phyloP scores from a whole-genome alignment of 257 asterid species.

The Fraxinus americana region DNA sequence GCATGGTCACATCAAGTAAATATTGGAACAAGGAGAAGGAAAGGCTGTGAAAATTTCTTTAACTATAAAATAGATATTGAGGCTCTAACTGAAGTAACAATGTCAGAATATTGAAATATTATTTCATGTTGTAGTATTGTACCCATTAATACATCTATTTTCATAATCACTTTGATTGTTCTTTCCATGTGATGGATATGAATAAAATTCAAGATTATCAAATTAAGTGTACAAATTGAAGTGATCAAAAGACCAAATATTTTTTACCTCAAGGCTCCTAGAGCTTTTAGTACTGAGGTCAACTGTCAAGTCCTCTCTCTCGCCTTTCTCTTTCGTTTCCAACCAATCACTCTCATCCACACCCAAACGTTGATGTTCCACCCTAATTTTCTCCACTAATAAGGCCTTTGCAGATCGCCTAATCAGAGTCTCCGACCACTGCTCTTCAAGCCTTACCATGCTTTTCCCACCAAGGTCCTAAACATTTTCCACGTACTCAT shows the following conservation, averaged over 20 bases:
- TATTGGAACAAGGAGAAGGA: too few species aligned
- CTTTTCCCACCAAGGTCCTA: conserved; percentile 84
- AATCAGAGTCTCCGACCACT: conserved; percentile 91
- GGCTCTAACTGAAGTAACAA: too few species aligned
- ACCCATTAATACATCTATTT: too few species aligned
- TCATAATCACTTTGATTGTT: too few species aligned
- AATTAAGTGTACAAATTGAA: conserved; percentile 3
- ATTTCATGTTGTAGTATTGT: too few species aligned
- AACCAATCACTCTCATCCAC: conserved; percentile 81
- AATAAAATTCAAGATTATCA: too few species aligned
- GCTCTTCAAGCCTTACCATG: conserved; percentile 95
- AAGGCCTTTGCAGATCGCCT: conserved; percentile 80
- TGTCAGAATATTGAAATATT: too few species aligned
- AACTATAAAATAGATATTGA: too few species aligned
- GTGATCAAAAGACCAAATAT: conserved; percentile 10
- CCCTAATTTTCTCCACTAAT: conserved; percentile 77
- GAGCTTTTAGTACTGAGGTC: conserved; percentile 33
- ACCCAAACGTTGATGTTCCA: conserved; percentile 81
- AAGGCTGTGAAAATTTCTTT: too few species aligned
- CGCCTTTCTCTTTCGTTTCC: conserved; percentile 55
- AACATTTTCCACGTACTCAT: conserved; percentile 84
- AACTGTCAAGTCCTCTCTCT: conserved; percentile 25
- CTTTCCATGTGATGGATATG: too few species aligned
- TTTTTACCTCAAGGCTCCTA: conserved; percentile 45
- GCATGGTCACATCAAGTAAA: too few species aligned